These are phyloP conservation scores for Spironucleus salmonicida DNA, from an alignment of 208 protist species.

Conservation along the genomic window DNA sequence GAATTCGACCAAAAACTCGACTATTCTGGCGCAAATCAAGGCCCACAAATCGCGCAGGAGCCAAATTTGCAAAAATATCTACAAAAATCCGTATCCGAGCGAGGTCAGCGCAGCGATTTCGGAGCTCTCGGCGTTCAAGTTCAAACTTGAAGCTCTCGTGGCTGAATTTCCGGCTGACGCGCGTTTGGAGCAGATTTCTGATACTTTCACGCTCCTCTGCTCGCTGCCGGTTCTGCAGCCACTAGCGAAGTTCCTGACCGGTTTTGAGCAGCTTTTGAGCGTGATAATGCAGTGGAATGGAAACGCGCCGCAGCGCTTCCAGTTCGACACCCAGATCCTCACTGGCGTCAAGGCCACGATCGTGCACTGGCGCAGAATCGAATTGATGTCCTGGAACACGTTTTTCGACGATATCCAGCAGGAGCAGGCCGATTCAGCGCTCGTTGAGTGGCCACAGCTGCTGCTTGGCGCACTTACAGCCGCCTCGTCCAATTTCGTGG, in stretches of 20 bases:
- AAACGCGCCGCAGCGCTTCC: neutral
- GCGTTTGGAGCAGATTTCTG: too few relatives aligned
- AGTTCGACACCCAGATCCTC: neutral
- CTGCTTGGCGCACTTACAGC: conserved; percentile 3
- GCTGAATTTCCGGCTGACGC: too few relatives aligned
- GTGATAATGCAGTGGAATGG: conserved; percentile 42
- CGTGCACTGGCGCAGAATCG: neutral
- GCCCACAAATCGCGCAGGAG: neutral
- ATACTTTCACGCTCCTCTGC: too few relatives aligned
- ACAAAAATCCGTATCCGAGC: conserved; percentile 4
- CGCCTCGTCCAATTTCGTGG: neutral
- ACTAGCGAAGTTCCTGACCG: conserved; percentile 36
- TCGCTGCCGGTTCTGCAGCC: too few relatives aligned
- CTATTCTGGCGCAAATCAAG: too few relatives aligned
- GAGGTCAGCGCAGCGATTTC: too few relatives aligned
- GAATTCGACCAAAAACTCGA: too few relatives aligned
- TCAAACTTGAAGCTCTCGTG: too few relatives aligned
- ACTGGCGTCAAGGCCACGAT: neutral
- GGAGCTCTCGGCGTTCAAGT: too few relatives aligned
- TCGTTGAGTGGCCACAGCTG: conserved; percentile 11
- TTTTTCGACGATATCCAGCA: conserved; percentile 1
- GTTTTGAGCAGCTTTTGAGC: conserved; percentile 42
- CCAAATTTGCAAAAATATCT: neutral
- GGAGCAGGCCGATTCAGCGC: neutral
- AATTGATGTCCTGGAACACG: conserved; percentile 24